Evolutionary conservation across 352 stramenopile species (phyloP).

Genomic region (Vaucheria bursata): DNA sequence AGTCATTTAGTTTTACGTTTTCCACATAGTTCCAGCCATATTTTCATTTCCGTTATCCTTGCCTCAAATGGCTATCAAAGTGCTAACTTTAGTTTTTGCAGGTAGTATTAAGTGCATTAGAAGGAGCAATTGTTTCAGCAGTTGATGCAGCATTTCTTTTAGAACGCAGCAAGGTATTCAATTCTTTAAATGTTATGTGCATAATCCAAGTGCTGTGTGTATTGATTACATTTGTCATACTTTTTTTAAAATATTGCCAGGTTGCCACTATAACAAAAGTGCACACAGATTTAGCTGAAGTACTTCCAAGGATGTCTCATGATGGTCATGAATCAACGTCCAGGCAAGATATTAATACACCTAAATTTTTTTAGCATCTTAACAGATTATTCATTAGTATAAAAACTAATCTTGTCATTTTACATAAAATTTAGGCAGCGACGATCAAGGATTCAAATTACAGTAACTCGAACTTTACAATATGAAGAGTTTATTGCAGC

Average conservation of each 20-base stretch:
- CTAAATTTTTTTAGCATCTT: not conserved
- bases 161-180: not conserved
- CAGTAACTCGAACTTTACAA: not conserved
- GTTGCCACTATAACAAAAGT: slow-evolving; percentile 1
- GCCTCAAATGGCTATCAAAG: too few species aligned
- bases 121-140: not conserved
- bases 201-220: not conserved
- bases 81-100: not conserved
- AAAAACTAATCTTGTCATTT: too few species aligned
- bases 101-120: not conserved
- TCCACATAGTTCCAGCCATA: too few species aligned
- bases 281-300: not conserved
- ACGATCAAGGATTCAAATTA: not conserved
- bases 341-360: not conserved
- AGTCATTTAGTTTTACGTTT: too few species aligned
- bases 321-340: not conserved
- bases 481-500: not conserved
- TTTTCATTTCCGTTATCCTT: too few species aligned
- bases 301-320: not conserved
- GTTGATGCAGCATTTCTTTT: slow-evolving; percentile 1
- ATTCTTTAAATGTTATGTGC: not conserved
- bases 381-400: too few species aligned
- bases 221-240: not conserved
- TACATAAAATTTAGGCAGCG: not conserved
- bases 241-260: not conserved